Percentiles rank a stretch among this genome's conserved stretches.
Evolutionary conservation across 352 stramenopile genomes (phyloP).

Genomic region (Globisporangium lucens): DNA sequence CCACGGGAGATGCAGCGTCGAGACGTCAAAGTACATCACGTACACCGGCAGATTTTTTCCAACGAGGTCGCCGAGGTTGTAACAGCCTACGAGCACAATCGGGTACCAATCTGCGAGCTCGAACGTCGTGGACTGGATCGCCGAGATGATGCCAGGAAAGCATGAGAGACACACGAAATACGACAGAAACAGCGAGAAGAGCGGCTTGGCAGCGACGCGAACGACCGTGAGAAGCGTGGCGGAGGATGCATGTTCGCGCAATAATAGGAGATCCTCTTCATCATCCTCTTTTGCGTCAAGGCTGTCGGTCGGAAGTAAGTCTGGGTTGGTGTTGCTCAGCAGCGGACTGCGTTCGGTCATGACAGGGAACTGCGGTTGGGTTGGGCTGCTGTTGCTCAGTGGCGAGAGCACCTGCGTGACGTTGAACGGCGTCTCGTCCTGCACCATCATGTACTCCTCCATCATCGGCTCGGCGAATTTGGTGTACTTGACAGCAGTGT

Average conservation of each 20-base stretch:
- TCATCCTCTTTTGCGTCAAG: conserved; percentile 23
- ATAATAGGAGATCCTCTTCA: conserved; percentile 33
- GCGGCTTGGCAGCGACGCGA: conserved; percentile 60
- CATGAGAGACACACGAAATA: conserved; percentile 78
- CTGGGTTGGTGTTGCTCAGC: conserved; percentile 17
- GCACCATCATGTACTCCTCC: conserved; percentile 63
- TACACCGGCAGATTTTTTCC: conserved; percentile 79
- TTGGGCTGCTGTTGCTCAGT: conserved; percentile 32
- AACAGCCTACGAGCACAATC: conserved; percentile 72
- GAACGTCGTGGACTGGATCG: conserved; percentile 59
- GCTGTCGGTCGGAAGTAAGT: conserved; percentile 11
- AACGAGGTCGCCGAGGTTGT: conserved; percentile 70
- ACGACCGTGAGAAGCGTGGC: conserved; percentile 59
- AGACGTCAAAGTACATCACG: conserved; percentile 65
- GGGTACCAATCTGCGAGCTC: conserved; percentile 66
- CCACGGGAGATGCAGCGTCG: conserved; percentile 66
- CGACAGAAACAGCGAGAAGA: conserved; percentile 75
- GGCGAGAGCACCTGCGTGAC: conserved; percentile 45
- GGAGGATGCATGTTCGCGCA: conserved; percentile 36
- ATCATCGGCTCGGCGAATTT: conserved; percentile 62
- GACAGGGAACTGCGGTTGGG: conserved; percentile 18
- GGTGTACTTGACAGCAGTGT: conserved; percentile 45
- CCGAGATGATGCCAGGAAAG: conserved; percentile 76
- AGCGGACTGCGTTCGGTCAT: conserved; percentile 46
- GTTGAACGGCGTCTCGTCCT: conserved; percentile 55